These are phyloP conservation scores for Jackrogersella minutella DNA, from an alignment of 495 filamentous ascomycete genomes.

Conservation along the genomic window DNA sequence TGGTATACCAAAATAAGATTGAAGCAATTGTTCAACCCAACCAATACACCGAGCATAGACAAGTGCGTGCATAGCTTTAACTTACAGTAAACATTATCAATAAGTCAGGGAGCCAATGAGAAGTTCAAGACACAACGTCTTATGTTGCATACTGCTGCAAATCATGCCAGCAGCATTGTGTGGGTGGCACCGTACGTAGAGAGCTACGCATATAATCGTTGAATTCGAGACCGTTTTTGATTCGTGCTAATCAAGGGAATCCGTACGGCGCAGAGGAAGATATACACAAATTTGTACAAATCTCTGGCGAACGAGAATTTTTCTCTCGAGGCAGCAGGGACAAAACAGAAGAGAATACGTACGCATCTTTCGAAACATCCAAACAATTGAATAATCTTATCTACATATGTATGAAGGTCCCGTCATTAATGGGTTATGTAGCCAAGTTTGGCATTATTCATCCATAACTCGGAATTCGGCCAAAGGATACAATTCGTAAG, in stretches of 20 bases:
- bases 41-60: conserved; percentile 3
- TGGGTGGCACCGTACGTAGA: conserved; percentile 27
- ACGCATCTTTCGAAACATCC: neutral
- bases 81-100: conserved; percentile 33
- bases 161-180: conserved; percentile 32
- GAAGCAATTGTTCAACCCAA: conserved; percentile 28
- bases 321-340: conserved; percentile 1
- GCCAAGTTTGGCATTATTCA: conserved; percentile 16
- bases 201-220: conserved; percentile 13
- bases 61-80: conserved; percentile 25
- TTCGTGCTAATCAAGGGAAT: neutral
- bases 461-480: conserved; percentile 22
- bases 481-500: conserved; percentile 2
- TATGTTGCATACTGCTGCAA: conserved; percentile 30
- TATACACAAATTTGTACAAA: no score
- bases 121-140: neutral
- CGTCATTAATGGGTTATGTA: no score
- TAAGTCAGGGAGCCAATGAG: conserved; percentile 23
- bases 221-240: neutral
- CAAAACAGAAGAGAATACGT: neutral
- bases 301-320: no score
- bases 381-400: neutral
- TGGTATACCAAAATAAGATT: conserved; percentile 32
- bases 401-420: no score
- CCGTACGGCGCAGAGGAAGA: neutral